Evolutionary conservation across 129 eudicot genomes (phyloP).

Genomic region (Tagetes erecta): DNA sequence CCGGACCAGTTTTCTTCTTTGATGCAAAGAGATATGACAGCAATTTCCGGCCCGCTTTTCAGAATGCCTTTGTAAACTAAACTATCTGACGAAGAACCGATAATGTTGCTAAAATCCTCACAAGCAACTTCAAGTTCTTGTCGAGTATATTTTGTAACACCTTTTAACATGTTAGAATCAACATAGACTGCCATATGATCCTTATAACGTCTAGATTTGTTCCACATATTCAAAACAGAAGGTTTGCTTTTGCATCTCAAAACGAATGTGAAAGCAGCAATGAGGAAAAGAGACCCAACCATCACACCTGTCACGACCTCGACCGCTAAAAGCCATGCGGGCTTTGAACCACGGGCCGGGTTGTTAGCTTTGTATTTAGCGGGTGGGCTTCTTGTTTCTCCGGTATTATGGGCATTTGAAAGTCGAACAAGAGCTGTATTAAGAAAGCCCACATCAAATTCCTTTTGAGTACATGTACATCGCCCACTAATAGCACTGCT

Average conservation of each 20-base stretch:
- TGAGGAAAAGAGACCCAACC: conserved; percentile 53
- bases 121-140: conserved; percentile 96
- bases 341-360: conserved; percentile 41
- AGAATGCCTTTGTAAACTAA: conserved; percentile 83
- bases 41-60: conserved; percentile 85
- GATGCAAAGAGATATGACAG: conserved; percentile 87
- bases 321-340: conserved; percentile 65
- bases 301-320: conserved; percentile 69
- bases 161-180: conserved; percentile 75
- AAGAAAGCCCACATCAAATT: not conserved
- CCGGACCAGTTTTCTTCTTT: conserved; percentile 91
- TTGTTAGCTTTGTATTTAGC: conserved; percentile 32
- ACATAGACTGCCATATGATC: conserved; percentile 50
- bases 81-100: conserved; percentile 90
- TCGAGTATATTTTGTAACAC: conserved; percentile 60
- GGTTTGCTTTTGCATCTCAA: conserved; percentile 64
- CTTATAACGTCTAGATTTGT: conserved; percentile 56
- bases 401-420: conserved; percentile 42
- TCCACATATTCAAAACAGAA: conserved; percentile 62
- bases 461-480: not conserved
- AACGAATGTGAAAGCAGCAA: conserved; percentile 40
- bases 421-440: conserved; percentile 49
- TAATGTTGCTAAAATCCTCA: conserved; percentile 98
- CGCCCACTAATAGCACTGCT: no score
- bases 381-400: conserved; percentile 45